phyloP scores from a whole-genome alignment of 1,139 yeast genomes.

The Hemisphaericaspora xylofermentans region DNA sequence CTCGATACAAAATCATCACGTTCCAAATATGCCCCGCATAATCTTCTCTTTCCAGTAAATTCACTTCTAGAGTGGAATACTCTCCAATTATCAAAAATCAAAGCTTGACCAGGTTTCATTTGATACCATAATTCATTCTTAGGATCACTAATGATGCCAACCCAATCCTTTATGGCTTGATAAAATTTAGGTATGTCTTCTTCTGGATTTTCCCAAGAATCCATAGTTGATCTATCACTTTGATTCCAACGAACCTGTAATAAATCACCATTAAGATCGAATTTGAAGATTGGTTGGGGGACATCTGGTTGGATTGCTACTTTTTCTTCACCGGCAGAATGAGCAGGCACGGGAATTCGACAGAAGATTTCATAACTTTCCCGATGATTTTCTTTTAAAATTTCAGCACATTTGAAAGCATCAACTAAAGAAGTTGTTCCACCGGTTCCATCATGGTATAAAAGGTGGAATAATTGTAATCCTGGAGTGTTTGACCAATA shows the following conservation, averaged over 20 bases:
- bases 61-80: slow-evolving; percentile 71
- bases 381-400: slow-evolving; percentile 48
- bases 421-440: slow-evolving; percentile 73
- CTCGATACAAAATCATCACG: slow-evolving; percentile 68
- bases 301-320: slow-evolving; percentile 66
- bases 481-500: slow-evolving; percentile 81
- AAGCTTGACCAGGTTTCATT: slow-evolving; percentile 65
- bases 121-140: slow-evolving; percentile 58
- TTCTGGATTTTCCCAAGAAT: slow-evolving; percentile 50
- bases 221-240: slow-evolving; percentile 70
- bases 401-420: slow-evolving; percentile 62
- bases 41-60: slow-evolving; percentile 67
- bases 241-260: slow-evolving; percentile 76
- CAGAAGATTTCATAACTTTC: slow-evolving; percentile 56
- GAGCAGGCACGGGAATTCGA: slow-evolving; percentile 62
- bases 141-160: slow-evolving; percentile 47
- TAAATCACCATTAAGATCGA: slow-evolving; percentile 52
- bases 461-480: slow-evolving; percentile 66
- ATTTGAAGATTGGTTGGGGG: slow-evolving; percentile 61
- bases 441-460: slow-evolving; percentile 68
- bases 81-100: slow-evolving; percentile 77
- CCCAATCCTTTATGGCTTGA: slow-evolving; percentile 60
- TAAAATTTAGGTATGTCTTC: slow-evolving; percentile 63
- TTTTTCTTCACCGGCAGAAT: slow-evolving; percentile 71
- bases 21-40: slow-evolving; percentile 77